Percentiles rank a stretch among this genome's conserved stretches.
Conservation (phyloP, 371 early-diverging fungal genomes). For the Apophysomyces elegans region DNA sequence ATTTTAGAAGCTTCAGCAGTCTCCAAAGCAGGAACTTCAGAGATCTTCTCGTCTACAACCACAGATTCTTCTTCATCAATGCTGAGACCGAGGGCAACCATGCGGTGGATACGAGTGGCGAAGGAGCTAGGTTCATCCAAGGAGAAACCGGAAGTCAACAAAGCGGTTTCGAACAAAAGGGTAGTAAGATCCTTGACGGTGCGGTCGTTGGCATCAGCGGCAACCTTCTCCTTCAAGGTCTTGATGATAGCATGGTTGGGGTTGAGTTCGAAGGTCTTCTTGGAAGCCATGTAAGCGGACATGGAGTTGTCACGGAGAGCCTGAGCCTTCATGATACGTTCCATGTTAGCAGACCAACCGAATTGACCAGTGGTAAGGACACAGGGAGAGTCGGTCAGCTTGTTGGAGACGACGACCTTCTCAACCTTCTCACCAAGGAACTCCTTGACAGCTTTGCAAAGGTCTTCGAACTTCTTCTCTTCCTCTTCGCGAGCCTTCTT, state of each 20-base stretch:
- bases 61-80: conserved; percentile 80
- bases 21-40: conserved; percentile 59
- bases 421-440: conserved; percentile 97
- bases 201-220: conserved; percentile 93
- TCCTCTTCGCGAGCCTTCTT: conserved; percentile 91
- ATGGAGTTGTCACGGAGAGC: conserved; percentile 96
- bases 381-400: conserved; percentile 95
- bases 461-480: conserved; percentile 80
- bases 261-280: conserved; percentile 99
- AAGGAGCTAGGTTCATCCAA: conserved; percentile 95
- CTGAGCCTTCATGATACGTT: conserved; percentile 99
- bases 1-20: conserved; percentile 85
- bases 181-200: conserved; percentile 95
- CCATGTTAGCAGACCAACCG: conserved; percentile 99
- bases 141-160: conserved; percentile 96
- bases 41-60: conserved; percentile 48
- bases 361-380: conserved; percentile 97
- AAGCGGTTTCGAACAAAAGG: conserved; percentile 93
- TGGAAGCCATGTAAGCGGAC: conserved; percentile 97
- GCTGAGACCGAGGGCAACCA: conserved; percentile 96
- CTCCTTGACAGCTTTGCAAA: conserved; percentile 87
- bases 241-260: conserved; percentile 93
- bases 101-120: conserved; percentile 96
- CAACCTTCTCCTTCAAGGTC: conserved; percentile 88
- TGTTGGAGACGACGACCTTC: conserved; percentile 95